A percentile compares a stretch with the other conserved stretches of the same genome.
phyloP scores from a whole-genome alignment of 2,329 filamentous ascomycete genomes.

The Aspergillus fructus region DNA sequence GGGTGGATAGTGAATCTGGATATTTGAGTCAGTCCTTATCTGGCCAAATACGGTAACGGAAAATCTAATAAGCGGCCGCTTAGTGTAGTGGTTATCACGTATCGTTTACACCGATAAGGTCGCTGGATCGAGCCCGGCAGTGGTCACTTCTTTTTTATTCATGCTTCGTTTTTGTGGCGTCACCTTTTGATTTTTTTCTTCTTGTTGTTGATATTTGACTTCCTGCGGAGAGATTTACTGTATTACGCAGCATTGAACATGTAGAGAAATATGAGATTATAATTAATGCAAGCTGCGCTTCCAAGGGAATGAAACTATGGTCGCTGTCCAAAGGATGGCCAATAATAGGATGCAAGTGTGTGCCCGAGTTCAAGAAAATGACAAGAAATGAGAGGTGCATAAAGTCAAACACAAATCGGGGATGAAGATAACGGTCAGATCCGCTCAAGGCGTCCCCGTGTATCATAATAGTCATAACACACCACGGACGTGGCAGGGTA shows the following conservation, averaged over 20 bases:
- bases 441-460: slow-evolving; percentile 5
- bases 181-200: not conserved
- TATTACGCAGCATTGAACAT: not conserved
- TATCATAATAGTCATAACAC: slow-evolving; percentile 25
- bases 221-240: not conserved
- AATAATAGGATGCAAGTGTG: not conserved
- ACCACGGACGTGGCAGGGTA: slow-evolving; percentile 24
- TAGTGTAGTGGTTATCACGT: slow-evolving; percentile 26
- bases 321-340: not conserved
- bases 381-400: not conserved
- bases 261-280: not conserved
- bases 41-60: not conserved
- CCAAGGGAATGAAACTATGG: not conserved
- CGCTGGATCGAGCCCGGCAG: slow-evolving; percentile 30
- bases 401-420: not conserved
- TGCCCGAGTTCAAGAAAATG: not conserved
- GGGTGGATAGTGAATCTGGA: not conserved
- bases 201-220: not conserved
- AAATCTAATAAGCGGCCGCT: slow-evolving; percentile 5
- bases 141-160: slow-evolving; percentile 7
- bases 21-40: not conserved
- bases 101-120: slow-evolving; percentile 39
- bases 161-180: not conserved
- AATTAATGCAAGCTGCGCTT: not conserved
- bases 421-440: slow-evolving; percentile 8